A percentile compares a stretch with the other conserved stretches of the same genome.
These are phyloP conservation scores for Mucuna pruriens DNA, from an alignment of 306 rosid genomes.

Conservation along the genomic window DNA sequence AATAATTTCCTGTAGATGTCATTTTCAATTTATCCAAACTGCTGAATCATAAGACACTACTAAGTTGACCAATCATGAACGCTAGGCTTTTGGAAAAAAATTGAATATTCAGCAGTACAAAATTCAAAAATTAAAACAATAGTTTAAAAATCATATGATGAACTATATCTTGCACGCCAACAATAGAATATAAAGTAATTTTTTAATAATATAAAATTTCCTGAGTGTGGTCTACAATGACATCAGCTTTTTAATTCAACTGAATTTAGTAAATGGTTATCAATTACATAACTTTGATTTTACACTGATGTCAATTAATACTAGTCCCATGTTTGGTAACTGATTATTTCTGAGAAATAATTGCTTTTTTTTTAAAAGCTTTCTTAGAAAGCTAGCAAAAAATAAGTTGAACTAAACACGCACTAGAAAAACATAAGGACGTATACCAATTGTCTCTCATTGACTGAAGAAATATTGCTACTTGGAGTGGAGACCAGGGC, in stretches of 20 bases:
- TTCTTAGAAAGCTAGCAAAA: not conserved
- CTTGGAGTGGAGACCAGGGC: conserved; percentile 82
- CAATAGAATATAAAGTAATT: not conserved
- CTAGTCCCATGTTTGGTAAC: not conserved
- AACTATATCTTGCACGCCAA: not conserved
- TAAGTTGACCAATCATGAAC: not conserved
- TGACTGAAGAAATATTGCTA: conserved; percentile 60
- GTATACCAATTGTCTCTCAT: conserved; percentile 85
- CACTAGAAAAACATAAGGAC: conserved; percentile 21
- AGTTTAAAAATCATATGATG: conserved; percentile 14
- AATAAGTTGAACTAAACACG: not conserved
- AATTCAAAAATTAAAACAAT: not conserved
- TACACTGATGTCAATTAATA: not conserved
- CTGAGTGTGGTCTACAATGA: not conserved
- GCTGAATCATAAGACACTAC: not conserved
- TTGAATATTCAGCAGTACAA: not conserved
- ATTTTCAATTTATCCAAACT: not conserved
- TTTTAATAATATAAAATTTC: not conserved
- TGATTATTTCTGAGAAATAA: not conserved
- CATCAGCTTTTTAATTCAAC: not conserved
- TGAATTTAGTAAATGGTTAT: not conserved
- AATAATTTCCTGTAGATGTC: not conserved
- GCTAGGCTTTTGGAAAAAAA: not conserved
- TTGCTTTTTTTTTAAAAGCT: not conserved
- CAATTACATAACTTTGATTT: not conserved